Base-by-base conservation (phyloP, 352 stramenopile genomes). In the Pythium coloratum region DNA sequence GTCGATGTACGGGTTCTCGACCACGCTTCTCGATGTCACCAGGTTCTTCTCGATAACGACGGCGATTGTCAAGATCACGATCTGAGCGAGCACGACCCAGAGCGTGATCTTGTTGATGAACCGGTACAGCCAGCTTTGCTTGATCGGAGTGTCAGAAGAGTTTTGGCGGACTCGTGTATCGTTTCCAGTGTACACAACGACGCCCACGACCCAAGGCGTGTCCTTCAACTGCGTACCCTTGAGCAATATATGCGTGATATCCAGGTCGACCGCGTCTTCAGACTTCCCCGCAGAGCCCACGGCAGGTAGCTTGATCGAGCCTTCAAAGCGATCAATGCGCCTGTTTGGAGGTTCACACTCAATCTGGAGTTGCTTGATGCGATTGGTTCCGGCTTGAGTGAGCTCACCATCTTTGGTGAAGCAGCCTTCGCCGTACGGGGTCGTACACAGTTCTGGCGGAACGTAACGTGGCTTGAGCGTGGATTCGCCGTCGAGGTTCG, bases 121-220 rank as follows among this genome's bases (percentile, higher is more conserved):
- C 13, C 74, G 69, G 57, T 90, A 88, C 10, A 96, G 60, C 64
- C 83, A 82, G 38, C 86, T 92, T 36, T 72, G 67, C 64, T 96
- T 96, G 50, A 91, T 77, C 1, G 84, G 79, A 9, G 85, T 89
- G 36, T 87, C 80, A 0, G 80, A 89, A 6, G 81, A 80, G 59
- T 94, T 96, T 59, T 93, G 86, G 6, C 77, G 78, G n/a, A 96
- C 84, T n/a, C 91, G 90, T 8, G 89, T 95, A 53, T 97, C 90
- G 20, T 87, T 75, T 24, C 90, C 91, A 1, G 90, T 97, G 75
- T 97, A 96, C 3, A 97, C 58, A 6, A 94, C 86, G 28, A 92
- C 64, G 1, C 91, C 87, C 28, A 67, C 44, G 0, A 42, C 51
- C 61, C 61, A 67, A 8, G 26, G 26, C 2, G 61, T 56, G 40